phyloP scores from a whole-genome alignment of 2,329 filamentous ascomycete species.

The Neofusicoccum kwambonambiense region DNA sequence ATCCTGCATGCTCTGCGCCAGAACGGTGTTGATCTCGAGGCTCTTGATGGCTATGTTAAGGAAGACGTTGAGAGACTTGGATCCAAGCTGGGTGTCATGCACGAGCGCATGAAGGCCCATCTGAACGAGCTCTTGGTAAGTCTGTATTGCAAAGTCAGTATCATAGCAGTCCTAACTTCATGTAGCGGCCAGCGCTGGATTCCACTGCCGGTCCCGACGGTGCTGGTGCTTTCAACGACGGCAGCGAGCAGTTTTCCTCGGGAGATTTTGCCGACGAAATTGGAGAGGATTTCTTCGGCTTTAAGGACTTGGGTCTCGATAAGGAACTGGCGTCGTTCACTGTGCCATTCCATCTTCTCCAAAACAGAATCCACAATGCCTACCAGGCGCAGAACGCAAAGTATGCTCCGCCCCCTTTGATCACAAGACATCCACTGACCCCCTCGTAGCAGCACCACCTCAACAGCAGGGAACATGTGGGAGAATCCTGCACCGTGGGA shows the following conservation, averaged over 20 bases:
- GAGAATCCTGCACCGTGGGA: slow-evolving; percentile 68
- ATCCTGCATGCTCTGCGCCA: slow-evolving; percentile 82
- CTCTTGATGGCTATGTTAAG: slow-evolving; percentile 80
- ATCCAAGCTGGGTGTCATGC: slow-evolving; percentile 75
- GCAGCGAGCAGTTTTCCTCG: slow-evolving; percentile 93
- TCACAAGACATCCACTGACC: slow-evolving; percentile 24
- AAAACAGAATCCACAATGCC: slow-evolving; percentile 82
- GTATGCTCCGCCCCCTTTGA: slow-evolving; percentile 38
- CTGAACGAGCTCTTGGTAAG: slow-evolving; percentile 77
- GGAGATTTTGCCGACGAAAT: slow-evolving; percentile 98
- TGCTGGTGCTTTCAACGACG: slow-evolving; percentile 88
- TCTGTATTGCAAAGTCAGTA: neutral
- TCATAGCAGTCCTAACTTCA: slow-evolving; percentile 25
- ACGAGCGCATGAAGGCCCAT: slow-evolving; percentile 92
- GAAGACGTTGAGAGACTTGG: slow-evolving; percentile 90
- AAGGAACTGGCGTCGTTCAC: slow-evolving; percentile 83
- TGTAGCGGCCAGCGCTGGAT: slow-evolving; percentile 72
- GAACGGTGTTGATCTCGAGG: slow-evolving; percentile 77
- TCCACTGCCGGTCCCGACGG: slow-evolving; percentile 76
- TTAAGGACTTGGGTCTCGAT: slow-evolving; percentile 90
- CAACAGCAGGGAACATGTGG: slow-evolving; percentile 62
- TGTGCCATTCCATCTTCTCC: slow-evolving; percentile 89
- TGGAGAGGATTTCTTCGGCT: slow-evolving; percentile 98
- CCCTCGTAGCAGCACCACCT: slow-evolving; percentile 52
- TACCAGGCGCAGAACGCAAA: slow-evolving; percentile 73